phyloP scores from a whole-genome alignment of 495 filamentous ascomycete species.

The Letharia lupina region DNA sequence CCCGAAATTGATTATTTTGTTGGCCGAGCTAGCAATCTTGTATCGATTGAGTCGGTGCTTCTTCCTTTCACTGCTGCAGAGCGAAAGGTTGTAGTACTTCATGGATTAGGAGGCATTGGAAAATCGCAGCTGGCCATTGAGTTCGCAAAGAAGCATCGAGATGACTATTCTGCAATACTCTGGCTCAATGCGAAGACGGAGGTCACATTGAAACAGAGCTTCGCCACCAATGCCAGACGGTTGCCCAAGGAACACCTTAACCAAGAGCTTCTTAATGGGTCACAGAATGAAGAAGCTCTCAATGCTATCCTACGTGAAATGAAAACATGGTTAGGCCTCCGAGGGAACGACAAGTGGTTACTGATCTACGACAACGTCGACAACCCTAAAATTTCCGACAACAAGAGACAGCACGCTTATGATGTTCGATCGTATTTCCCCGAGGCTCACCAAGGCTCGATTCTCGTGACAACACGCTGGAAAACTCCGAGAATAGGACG shows the following conservation, averaged over 20 bases:
- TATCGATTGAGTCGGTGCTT: background rate
- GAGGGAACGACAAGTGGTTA: constrained; percentile 23
- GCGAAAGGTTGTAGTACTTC: background rate
- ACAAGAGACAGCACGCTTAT: constrained; percentile 20
- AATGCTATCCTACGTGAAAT: background rate
- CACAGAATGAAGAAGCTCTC: constrained; percentile 14
- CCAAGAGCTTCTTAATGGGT: background rate
- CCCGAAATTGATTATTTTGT: background rate
- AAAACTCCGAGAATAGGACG: background rate
- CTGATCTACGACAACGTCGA: constrained; percentile 31
- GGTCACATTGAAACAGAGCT: constrained; percentile 20
- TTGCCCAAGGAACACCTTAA: background rate
- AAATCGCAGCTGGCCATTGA: constrained; percentile 29
- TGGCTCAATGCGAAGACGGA: constrained; percentile 23
- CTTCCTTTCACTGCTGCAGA: background rate
- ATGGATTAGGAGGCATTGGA: constrained; percentile 33
- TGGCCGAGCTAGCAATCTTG: background rate
- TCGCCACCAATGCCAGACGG: constrained; percentile 13
- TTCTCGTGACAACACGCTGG: constrained; percentile 37
- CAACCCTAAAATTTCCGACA: constrained; percentile 24
- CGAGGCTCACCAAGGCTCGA: constrained; percentile 30
- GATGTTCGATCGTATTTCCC: constrained; percentile 34
- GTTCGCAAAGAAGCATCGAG: constrained; percentile 22
- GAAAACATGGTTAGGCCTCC: background rate
- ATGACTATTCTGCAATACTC: constrained; percentile 21